Percentiles rank a stretch among this genome's conserved stretches.
Conservation (phyloP, 2,329 filamentous ascomycete genomes). For the Phyllosticta paracitricarpa region DNA sequence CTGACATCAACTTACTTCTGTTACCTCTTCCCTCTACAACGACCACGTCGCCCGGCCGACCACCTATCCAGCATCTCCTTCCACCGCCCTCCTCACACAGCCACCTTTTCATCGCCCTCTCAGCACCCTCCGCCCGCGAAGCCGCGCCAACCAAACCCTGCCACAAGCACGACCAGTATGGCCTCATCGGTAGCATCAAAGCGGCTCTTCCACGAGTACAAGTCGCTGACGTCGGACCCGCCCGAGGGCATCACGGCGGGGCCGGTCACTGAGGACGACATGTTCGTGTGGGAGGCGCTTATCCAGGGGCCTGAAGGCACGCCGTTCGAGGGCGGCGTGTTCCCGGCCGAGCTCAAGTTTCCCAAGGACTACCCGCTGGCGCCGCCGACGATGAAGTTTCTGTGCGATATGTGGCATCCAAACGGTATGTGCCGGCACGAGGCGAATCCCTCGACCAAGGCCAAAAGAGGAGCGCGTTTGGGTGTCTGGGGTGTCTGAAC, state of each 20-base stretch:
- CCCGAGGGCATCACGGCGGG: constrained; percentile 97
- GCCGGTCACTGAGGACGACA: constrained; percentile 85
- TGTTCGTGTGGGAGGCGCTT: constrained; percentile 91
- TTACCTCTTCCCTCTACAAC: background rate
- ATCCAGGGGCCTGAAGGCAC: constrained; percentile 94
- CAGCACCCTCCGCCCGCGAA: background rate
- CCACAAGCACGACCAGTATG: constrained; percentile 23
- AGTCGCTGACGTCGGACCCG: constrained; percentile 82
- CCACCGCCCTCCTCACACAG: background rate
- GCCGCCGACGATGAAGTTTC: constrained; percentile 83
- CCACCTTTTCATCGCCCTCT: background rate
- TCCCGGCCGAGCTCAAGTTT: constrained; percentile 75
- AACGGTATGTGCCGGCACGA: constrained; percentile 49
- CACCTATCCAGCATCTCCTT: background rate
- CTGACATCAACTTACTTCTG: background rate
- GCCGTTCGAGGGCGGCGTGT: constrained; percentile 91
- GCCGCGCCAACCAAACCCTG: background rate
- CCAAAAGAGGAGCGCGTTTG: background rate
- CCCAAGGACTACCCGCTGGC: constrained; percentile 76
- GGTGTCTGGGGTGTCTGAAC: background rate
- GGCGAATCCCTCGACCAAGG: background rate
- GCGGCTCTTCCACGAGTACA: constrained; percentile 94
- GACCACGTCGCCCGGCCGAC: background rate
- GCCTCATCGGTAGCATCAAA: constrained; percentile 48
- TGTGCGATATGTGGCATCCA: constrained; percentile 80